These are phyloP conservation scores for Kwoniella europaea DNA, from an alignment of 768 basidiomycete genomes.

Conservation along the genomic window DNA sequence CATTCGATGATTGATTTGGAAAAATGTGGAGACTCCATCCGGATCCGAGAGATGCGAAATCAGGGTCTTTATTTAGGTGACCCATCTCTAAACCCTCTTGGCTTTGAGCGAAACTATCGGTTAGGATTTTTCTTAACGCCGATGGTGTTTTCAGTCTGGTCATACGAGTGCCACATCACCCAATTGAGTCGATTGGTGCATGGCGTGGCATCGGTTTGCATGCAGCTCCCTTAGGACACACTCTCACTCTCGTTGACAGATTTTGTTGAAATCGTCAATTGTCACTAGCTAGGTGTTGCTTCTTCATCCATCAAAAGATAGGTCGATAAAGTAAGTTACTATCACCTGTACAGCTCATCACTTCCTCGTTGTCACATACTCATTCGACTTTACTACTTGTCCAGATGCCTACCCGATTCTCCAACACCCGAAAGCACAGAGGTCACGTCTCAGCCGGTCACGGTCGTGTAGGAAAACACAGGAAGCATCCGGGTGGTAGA, in stretches of 20 bases:
- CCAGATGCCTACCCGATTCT: slow-evolving; percentile 90
- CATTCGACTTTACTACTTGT: neutral
- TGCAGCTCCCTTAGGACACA: neutral
- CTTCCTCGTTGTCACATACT: neutral
- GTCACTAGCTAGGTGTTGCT: slow-evolving; percentile 11
- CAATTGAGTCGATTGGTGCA: neutral
- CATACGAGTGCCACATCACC: slow-evolving; percentile 3
- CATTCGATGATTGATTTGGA: slow-evolving; percentile 6
- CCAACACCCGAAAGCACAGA: slow-evolving; percentile 98
- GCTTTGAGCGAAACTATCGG: slow-evolving; percentile 10
- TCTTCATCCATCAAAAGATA: slow-evolving; percentile 35
- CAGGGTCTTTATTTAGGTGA: too few species aligned
- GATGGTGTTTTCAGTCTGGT: slow-evolving; percentile 8
- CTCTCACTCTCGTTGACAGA: neutral
- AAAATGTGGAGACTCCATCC: slow-evolving; percentile 14
- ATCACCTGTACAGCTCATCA: neutral
- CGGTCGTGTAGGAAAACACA: slow-evolving; percentile 99
- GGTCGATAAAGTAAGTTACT: slow-evolving; percentile 36
- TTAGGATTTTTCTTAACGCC: slow-evolving; percentile 18
- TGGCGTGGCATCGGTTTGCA: neutral
- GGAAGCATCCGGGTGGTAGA: slow-evolving; percentile 99
- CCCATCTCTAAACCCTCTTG: too few species aligned
- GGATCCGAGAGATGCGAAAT: slow-evolving; percentile 14
- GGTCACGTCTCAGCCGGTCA: slow-evolving; percentile 99
- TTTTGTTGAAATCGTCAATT: slow-evolving; percentile 23